A percentile compares a stretch with the other conserved stretches of the same genome.
Evolutionary conservation across 1,139 yeast species (phyloP).

Genomic region (Geotrichum macrosporum): DNA sequence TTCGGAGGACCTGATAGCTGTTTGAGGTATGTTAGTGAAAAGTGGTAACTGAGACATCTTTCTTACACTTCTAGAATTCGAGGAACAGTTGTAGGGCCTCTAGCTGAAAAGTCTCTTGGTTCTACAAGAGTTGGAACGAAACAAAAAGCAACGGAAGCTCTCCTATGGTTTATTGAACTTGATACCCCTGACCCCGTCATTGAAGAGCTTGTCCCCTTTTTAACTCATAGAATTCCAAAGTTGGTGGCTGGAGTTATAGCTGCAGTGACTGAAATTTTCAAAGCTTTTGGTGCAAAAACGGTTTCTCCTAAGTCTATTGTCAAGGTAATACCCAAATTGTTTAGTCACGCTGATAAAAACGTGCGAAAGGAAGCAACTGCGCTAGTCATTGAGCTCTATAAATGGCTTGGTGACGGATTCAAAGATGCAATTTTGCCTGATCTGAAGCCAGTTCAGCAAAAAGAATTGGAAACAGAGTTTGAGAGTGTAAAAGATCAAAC

Average conservation of each 20-base stretch:
- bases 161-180: constrained; percentile 60
- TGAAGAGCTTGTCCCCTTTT: constrained; percentile 61
- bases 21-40: constrained; percentile 19
- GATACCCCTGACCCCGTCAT: constrained; percentile 63
- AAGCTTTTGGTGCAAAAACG: constrained; percentile 65
- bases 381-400: constrained; percentile 64
- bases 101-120: constrained; percentile 76
- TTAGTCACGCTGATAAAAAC: constrained; percentile 80
- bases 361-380: constrained; percentile 78
- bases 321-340: constrained; percentile 60
- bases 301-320: constrained; percentile 59
- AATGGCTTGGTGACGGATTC: constrained; percentile 70
- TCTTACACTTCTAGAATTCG: constrained; percentile 31
- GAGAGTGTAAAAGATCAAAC: constrained; percentile 46
- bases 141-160: constrained; percentile 56
- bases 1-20: constrained; percentile 51
- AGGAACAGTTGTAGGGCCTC: constrained; percentile 48
- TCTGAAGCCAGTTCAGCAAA: constrained; percentile 88
- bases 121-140: constrained; percentile 77
- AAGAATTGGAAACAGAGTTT: constrained; percentile 70
- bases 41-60: not conserved
- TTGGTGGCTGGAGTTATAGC: constrained; percentile 64
- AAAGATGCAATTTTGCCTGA: constrained; percentile 59
- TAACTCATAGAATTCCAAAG: constrained; percentile 68
- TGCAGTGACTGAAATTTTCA: constrained; percentile 54